These are phyloP conservation scores for Hamamelis virginiana DNA, from an alignment of 164 flowering plant genomes.

Conservation along the genomic window DNA sequence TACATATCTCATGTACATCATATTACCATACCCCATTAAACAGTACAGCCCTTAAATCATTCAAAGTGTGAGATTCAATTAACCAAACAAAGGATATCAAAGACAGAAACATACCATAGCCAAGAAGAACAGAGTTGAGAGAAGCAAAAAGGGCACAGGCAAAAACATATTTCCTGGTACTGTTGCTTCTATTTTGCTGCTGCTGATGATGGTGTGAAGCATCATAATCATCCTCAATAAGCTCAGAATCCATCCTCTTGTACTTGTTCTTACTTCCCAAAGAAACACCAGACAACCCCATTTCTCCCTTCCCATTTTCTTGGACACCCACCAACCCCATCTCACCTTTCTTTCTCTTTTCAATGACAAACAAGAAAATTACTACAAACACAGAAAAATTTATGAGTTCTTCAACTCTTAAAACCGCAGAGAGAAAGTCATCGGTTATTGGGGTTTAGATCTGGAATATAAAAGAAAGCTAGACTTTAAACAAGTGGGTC, in stretches of 20 bases:
- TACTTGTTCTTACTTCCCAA: slow-evolving; percentile 56
- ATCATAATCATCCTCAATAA: slow-evolving; percentile 26
- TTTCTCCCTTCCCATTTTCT: slow-evolving; percentile 47
- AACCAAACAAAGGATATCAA: not conserved
- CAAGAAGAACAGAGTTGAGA: slow-evolving; percentile 73
- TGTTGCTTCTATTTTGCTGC: slow-evolving; percentile 22
- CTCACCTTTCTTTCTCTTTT: not conserved
- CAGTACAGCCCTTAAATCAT: no score
- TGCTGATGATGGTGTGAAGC: slow-evolving; percentile 23
- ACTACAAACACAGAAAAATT: slow-evolving; percentile 3
- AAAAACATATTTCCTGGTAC: slow-evolving; percentile 53
- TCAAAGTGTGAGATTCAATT: not conserved
- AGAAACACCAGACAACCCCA: slow-evolving; percentile 33
- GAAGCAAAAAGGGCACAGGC: slow-evolving; percentile 80
- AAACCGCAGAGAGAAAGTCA: not conserved
- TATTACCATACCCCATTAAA: no score
- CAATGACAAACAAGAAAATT: not conserved
- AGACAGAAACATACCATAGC: slow-evolving; percentile 52
- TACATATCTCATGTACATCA: no score
- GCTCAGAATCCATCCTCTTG: slow-evolving; percentile 58
- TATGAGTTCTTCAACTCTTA: not conserved
- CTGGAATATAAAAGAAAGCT: slow-evolving; percentile 3
- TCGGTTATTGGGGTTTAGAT: slow-evolving; percentile 11
- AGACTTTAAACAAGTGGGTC: slow-evolving; percentile 5
- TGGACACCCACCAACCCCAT: slow-evolving; percentile 36